These are phyloP conservation scores for Talaromyces sp. DNA, from an alignment of 2,329 filamentous ascomycete species.

Conservation along the genomic window DNA sequence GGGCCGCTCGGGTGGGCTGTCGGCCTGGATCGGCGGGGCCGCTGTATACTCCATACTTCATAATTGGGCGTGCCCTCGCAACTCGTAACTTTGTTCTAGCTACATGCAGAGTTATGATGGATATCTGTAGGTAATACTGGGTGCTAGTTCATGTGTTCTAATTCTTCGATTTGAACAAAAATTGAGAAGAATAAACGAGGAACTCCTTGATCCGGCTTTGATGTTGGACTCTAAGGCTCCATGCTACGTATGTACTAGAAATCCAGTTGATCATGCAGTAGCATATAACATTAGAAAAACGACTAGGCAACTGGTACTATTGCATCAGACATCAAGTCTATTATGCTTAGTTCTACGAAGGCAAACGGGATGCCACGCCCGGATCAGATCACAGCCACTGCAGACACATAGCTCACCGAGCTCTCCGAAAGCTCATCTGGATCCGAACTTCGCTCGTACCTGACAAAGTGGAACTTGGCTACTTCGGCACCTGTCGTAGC, in stretches of 20 bases:
- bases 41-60: not conserved
- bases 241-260: too few relatives aligned
- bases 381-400: conserved; percentile 67
- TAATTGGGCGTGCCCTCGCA: not conserved
- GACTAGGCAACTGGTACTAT: not conserved
- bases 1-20: not conserved
- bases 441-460: conserved; percentile 81
- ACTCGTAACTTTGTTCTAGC: not conserved
- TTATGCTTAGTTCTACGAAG: not conserved
- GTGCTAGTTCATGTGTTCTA: not conserved
- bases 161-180: too few relatives aligned
- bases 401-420: conserved; percentile 93
- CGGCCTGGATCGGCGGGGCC: not conserved
- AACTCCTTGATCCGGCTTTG: not conserved
- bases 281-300: not conserved
- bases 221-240: not conserved
- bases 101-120: not conserved
- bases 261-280: not conserved
- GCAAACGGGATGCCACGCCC: not conserved
- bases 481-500: conserved; percentile 33
- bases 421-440: conserved; percentile 64
- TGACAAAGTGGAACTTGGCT: conserved; percentile 68
- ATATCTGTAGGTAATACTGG: not conserved
- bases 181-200: not conserved
- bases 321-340: not conserved